A percentile compares a stretch with the other conserved stretches of the same genome.
phyloP scores from a whole-genome alignment of 352 stramenopile species.

The Lagenidium giganteum region DNA sequence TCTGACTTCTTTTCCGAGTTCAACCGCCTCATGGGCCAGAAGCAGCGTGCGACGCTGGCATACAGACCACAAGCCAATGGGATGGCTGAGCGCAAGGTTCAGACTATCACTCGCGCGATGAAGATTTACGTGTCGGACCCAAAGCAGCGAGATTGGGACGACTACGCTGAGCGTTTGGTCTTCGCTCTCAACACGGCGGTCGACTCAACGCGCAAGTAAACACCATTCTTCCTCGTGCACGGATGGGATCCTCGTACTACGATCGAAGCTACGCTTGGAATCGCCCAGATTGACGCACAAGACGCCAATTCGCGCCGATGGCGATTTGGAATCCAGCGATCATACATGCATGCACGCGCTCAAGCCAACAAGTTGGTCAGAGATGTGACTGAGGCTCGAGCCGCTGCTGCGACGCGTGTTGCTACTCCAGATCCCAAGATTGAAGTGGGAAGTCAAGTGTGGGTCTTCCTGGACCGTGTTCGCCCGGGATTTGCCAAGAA shows the following conservation, averaged over 20 bases:
- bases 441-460: background rate
- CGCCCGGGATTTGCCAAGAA: slow-evolving; percentile 6
- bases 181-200: slow-evolving; percentile 15
- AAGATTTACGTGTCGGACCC: slow-evolving; percentile 11
- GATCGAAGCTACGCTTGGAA: background rate
- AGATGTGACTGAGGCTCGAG: too few species aligned
- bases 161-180: slow-evolving; percentile 8
- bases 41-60: background rate
- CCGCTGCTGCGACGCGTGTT: too few species aligned
- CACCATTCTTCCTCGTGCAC: slow-evolving; percentile 15
- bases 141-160: slow-evolving; percentile 15
- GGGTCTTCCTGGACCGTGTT: slow-evolving; percentile 3
- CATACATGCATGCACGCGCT: slow-evolving; percentile 6
- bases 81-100: slow-evolving; percentile 8
- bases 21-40: slow-evolving; percentile 9
- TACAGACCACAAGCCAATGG: slow-evolving; percentile 13
- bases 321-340: background rate
- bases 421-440: too few species aligned
- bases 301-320: background rate
- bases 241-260: slow-evolving; percentile 13
- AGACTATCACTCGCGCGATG: slow-evolving; percentile 14
- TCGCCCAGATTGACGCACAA: background rate
- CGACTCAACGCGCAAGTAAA: slow-evolving; percentile 1
- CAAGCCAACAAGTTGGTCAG: too few species aligned
- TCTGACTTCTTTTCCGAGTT: slow-evolving; percentile 9